Percentiles rank a stretch among this genome's conserved stretches.
phyloP scores from a whole-genome alignment of 345 rosid genomes.

The Populus tremula region DNA sequence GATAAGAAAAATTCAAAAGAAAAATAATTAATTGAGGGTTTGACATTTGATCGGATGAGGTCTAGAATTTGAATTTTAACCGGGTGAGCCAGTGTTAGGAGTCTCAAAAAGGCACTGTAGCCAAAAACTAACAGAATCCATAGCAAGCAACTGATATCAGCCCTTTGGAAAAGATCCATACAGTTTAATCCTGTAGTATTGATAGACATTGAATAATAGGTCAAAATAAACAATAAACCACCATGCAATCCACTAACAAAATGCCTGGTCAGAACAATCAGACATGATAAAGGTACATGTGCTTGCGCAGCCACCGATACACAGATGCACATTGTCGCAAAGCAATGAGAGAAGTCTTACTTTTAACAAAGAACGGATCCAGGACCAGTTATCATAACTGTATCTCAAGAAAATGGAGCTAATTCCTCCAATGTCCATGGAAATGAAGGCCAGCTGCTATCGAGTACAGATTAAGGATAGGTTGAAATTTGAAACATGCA shows the following conservation, averaged over 20 bases:
- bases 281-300: neutral
- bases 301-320: neutral
- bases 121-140: neutral
- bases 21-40: too few species aligned
- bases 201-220: neutral
- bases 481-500: neutral
- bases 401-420: constrained; percentile 3
- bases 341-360: neutral
- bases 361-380: neutral
- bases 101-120: neutral
- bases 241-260: neutral
- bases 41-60: too few species aligned
- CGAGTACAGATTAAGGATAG: neutral
- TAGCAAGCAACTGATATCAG: too few species aligned
- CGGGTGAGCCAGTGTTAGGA: constrained; percentile 2
- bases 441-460: neutral
- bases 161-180: neutral
- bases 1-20: too few species aligned
- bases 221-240: neutral
- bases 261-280: neutral
- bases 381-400: neutral
- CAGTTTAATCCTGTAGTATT: neutral
- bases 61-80: too few species aligned
- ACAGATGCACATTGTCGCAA: neutral
- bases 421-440: neutral